Conservation (phyloP, 1,284 basidiomycete species). For the Lentinus polychrous region DNA sequence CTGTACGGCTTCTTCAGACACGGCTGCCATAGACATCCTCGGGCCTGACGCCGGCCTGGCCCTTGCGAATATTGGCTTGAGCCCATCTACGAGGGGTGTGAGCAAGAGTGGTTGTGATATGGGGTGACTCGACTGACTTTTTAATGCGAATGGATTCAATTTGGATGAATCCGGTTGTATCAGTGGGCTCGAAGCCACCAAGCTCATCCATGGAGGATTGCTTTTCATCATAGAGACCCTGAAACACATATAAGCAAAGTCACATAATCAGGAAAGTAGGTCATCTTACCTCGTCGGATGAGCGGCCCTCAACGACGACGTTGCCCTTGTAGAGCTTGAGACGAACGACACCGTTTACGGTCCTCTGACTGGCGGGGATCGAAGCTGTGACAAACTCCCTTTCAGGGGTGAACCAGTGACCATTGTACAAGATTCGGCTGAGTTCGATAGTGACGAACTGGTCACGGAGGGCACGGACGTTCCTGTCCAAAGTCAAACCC, state of each 20-base stretch:
- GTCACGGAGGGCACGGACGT: slow-evolving; percentile 92
- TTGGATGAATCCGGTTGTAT: slow-evolving; percentile 90
- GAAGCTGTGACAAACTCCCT: slow-evolving; percentile 89
- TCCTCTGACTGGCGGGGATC: slow-evolving; percentile 90
- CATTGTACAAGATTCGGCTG: slow-evolving; percentile 93
- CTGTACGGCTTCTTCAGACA: slow-evolving; percentile 12
- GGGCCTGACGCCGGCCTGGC: slow-evolving; percentile 69
- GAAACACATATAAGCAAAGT: slow-evolving; percentile 6
- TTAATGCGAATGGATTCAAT: slow-evolving; percentile 95
- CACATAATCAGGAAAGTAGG: neutral
- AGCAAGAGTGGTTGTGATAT: neutral
- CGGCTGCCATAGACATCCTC: slow-evolving; percentile 69
- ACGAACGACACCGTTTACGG: slow-evolving; percentile 90
- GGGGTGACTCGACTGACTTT: slow-evolving; percentile 54
- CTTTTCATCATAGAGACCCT: slow-evolving; percentile 93
- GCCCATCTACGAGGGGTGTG: slow-evolving; percentile 54
- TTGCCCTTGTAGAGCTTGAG: slow-evolving; percentile 97
- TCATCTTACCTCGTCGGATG: slow-evolving; percentile 69
- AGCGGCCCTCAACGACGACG: slow-evolving; percentile 88
- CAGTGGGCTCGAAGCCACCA: slow-evolving; percentile 92
- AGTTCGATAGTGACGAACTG: slow-evolving; percentile 92
- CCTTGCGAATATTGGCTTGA: slow-evolving; percentile 77
- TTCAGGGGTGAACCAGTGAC: slow-evolving; percentile 96
- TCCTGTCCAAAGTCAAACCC: slow-evolving; percentile 95
- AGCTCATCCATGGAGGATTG: slow-evolving; percentile 99